These are phyloP conservation scores for Ophiosphaerella herpotricha DNA, from an alignment of 2,329 filamentous ascomycete species.

Conservation along the genomic window DNA sequence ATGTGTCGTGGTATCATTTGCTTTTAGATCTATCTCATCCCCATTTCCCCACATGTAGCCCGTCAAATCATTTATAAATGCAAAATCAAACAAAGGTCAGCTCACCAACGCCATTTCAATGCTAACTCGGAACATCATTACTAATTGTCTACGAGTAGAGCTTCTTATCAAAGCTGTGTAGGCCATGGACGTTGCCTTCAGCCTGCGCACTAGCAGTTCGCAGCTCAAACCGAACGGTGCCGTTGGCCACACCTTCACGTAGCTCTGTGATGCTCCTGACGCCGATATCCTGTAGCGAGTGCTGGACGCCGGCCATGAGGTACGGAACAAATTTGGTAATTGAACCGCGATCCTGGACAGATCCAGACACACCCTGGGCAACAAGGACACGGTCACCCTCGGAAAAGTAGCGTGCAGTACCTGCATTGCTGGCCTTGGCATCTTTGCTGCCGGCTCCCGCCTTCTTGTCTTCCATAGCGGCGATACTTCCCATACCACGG, in stretches of 20 bases:
- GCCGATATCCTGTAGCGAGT: conserved; percentile 95
- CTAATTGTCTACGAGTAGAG: conserved; percentile 74
- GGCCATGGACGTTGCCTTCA: conserved; percentile 92
- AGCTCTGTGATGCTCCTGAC: conserved; percentile 78
- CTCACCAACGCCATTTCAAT: conserved; percentile 37
- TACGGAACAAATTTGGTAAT: conserved; percentile 96
- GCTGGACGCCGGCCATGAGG: conserved; percentile 91
- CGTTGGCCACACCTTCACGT: conserved; percentile 73
- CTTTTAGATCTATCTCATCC: conserved; percentile 38
- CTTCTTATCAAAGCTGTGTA: conserved; percentile 99
- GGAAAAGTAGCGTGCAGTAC: conserved; percentile 97
- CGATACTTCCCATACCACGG: conserved; percentile 98
- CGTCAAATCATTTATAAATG: conserved; percentile 31
- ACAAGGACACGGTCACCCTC: conserved; percentile 94
- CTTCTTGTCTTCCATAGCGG: conserved; percentile 99
- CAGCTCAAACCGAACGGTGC: conserved; percentile 87
- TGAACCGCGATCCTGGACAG: conserved; percentile 80
- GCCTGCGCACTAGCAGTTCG: conserved; percentile 92
- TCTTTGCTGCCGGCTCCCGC: conserved; percentile 75
- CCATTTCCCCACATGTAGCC: conserved; percentile 23
- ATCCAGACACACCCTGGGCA: conserved; percentile 92
- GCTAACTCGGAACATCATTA: conserved; percentile 18
- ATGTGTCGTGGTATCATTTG: conserved; percentile 42
- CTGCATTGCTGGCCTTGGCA: conserved; percentile 77
- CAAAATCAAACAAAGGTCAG: conserved; percentile 16